A percentile compares a stretch with the other conserved stretches of the same genome.
phyloP scores from a whole-genome alignment of 2,329 filamentous ascomycete genomes.

The Atkinsonella texensis region DNA sequence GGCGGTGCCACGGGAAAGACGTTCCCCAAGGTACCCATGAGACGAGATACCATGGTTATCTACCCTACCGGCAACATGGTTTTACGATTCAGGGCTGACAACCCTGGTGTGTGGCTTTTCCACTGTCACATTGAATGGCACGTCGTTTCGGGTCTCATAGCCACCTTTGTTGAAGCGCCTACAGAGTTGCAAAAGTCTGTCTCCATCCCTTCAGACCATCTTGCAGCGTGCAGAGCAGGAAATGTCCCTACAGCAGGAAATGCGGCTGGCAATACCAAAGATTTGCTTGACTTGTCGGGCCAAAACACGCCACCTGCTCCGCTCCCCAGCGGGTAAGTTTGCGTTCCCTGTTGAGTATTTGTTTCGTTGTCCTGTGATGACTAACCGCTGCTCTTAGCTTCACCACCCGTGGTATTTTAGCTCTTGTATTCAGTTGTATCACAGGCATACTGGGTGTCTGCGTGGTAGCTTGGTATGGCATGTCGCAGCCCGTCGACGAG shows the following conservation, averaged over 20 bases:
- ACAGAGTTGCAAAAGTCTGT: constrained; percentile 47
- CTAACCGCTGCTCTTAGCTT: constrained; percentile 33
- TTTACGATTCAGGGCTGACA: constrained; percentile 54
- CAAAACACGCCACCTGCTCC: constrained; percentile 41
- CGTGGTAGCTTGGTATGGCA: constrained; percentile 55
- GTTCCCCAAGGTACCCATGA: constrained; percentile 46
- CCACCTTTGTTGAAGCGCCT: constrained; percentile 53
- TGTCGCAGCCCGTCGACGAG: constrained; percentile 11
- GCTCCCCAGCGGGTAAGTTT: constrained; percentile 47
- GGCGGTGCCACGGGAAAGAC: constrained; percentile 28
- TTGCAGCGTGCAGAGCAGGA: constrained; percentile 42
- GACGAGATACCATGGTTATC: constrained; percentile 57
- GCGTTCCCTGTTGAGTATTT: neutral
- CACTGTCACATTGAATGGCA: constrained; percentile 80
- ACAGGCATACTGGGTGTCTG: constrained; percentile 56
- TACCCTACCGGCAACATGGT: constrained; percentile 56
- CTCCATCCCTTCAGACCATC: constrained; percentile 46
- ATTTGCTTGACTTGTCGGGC: constrained; percentile 52
- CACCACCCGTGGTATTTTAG: constrained; percentile 58
- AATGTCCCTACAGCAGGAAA: constrained; percentile 50
- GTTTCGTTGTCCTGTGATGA: neutral
- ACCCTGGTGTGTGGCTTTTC: constrained; percentile 60
- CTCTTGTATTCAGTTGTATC: constrained; percentile 60
- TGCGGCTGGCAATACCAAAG: constrained; percentile 56
- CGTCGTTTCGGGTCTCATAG: constrained; percentile 51